Base-by-base conservation (phyloP, 306 rosid genomes). In the Myrica gale region DNA sequence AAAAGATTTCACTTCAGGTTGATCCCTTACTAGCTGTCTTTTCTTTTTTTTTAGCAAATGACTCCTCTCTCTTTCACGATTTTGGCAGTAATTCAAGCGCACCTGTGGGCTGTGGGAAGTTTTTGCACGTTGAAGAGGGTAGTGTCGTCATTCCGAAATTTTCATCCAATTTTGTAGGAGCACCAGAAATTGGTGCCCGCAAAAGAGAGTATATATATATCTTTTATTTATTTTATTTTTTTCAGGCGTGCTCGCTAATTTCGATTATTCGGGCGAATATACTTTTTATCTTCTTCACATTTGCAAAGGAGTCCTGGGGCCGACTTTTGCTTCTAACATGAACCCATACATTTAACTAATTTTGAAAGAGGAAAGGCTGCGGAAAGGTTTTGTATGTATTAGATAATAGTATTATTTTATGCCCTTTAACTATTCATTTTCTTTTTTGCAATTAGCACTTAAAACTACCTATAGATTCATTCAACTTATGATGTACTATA, bases 111-210 rank as follows among this genome's bases (percentile, higher is more conserved):
- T 32, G n/a, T n/a, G n/a, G n/a, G n/a, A n/a, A 32, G 37, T 32
- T 32, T 78, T 5, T 3, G 20, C 17, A 4, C 57, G 17, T 15
- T 9, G 0, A 8, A 4, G 54, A 68, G 73, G 76, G 79, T 20
- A 70, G 52, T 77, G 73, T 73, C 15, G 85, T 77, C 68, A 57
- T 13, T 67, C 6, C 17, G 4, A 17, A 1, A 12, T 68, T 61
- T 32, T 45, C 76, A 21, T 51, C 46, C 48, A 39, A 17, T 16
- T 65, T 65, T 42, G 13, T 37, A 17, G 70, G 70, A n/a, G 26
- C 12, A 4, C 47, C 46, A n/a, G 32, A 65, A 17, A 65, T 41
- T 6, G 12, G 70, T 5, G 63, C 43, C 2, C 15, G 6, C 9
- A 6, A 1, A 61, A 2, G 32, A 26, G 11, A 0, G 43, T 4